Evolutionary conservation across 2,329 filamentous ascomycete species (phyloP), one percentile per base, ranked within the genome.

Genomic region (Aspergillus piperis): DNA sequence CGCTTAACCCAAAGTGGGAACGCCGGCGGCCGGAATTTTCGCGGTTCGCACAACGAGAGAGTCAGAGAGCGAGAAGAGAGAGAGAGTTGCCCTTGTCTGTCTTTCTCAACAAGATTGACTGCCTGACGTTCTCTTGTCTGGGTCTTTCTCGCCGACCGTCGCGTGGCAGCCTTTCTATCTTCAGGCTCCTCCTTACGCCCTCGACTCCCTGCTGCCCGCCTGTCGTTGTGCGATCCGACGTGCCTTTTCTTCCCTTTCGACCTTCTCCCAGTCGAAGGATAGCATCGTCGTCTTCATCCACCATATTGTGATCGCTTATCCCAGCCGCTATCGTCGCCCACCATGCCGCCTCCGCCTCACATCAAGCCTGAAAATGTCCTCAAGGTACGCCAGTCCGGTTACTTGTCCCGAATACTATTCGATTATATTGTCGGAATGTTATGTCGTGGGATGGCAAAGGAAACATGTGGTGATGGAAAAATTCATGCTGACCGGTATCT

Each of bases 311-410:
- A 58, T 63, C 58, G 62, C 61, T 64, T 59, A 64, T 64, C 68
- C 64, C 62, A 68, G 70, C 68, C 71, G 69, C 68, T 68, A 70
- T 68, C 64, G 25, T 73, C 71, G 71, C 74, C 78, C 79, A 87
- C 73, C 76, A 89, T 94, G 95, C 92, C 95, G 84, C 95, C 95
- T 78, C 93, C 93, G 82, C 90, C 92, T 71, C 92, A 98, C 80
- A 93, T 95, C 78, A 96, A 96, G 81, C 95, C 95, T 75, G 95
- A 99, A 84, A 99, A 99, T 89, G 93, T 97, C 77, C 88, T 98
- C 79, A 96, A 96, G 80, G 83, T 83, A 74, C 74, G 81, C 71
- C 56, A 51, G 64, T 30, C 27, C 53, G 39, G 23, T 23, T 25
- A 39, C 53, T 15, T 52, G n/a, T 23, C 15, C 21, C 44, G 13